Conservation (phyloP, 139 green algal genomes). For the Mesotaenium endlicherianum region DNA sequence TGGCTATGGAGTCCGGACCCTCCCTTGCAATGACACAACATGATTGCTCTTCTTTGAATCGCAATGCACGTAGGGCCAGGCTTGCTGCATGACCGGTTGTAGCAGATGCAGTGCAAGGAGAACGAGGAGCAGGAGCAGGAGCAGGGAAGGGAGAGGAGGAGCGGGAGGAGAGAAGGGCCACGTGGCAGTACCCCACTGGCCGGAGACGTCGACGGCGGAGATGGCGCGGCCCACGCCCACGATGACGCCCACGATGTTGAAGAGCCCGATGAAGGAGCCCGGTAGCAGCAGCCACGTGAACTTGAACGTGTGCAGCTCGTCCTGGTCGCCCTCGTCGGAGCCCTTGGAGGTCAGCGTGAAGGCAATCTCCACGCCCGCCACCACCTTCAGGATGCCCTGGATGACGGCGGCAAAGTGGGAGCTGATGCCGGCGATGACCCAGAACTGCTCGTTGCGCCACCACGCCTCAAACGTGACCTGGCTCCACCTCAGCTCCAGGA, state of each 20-base stretch:
- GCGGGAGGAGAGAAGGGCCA: neutral
- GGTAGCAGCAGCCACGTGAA: constrained; percentile 46
- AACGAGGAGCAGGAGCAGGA: no score
- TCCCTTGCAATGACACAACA: no score
- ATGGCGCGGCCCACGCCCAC: constrained; percentile 18
- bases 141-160: no score
- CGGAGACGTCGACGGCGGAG: neutral
- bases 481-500: constrained; percentile 42
- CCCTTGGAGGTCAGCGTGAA: constrained; percentile 48
- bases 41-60: no score
- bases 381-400: constrained; percentile 44
- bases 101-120: no score
- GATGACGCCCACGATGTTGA: constrained; percentile 44
- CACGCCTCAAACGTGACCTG: constrained; percentile 40
- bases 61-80: no score
- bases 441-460: constrained; percentile 52
- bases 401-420: constrained; percentile 39
- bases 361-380: constrained; percentile 36
- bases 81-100: no score
- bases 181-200: neutral
- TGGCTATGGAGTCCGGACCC: no score
- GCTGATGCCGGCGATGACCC: constrained; percentile 42
- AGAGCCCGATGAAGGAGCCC: constrained; percentile 20
- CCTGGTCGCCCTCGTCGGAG: constrained; percentile 28
- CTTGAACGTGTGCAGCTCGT: constrained; percentile 48